phyloP scores from a whole-genome alignment of 2,329 filamentous ascomycete species.

The Beauveria sp. region DNA sequence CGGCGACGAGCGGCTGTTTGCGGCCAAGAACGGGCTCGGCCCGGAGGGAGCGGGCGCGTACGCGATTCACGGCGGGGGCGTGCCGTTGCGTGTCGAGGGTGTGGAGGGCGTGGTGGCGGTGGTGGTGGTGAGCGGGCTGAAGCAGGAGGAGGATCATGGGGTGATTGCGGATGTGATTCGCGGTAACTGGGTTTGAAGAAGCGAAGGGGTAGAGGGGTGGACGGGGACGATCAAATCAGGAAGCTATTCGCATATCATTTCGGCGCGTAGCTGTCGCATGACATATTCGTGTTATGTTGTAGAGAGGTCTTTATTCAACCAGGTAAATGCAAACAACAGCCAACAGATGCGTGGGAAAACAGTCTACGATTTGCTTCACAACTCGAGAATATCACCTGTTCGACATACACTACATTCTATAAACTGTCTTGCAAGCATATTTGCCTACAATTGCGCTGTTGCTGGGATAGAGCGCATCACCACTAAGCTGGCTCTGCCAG shows the following conservation, averaged over 20 bases:
- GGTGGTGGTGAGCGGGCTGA: slow-evolving; percentile 68
- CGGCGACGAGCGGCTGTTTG: slow-evolving; percentile 58
- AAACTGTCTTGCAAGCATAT: neutral
- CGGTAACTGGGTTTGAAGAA: slow-evolving; percentile 30
- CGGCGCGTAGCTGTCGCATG: neutral
- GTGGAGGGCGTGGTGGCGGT: slow-evolving; percentile 71
- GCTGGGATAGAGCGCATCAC: neutral
- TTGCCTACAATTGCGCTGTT: neutral
- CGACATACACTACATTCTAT: neutral
- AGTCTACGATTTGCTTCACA: neutral
- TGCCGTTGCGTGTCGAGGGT: slow-evolving; percentile 63
- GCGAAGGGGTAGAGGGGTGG: neutral
- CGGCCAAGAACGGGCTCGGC: slow-evolving; percentile 56
- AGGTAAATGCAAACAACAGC: too few species aligned
- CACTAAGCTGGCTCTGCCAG: neutral
- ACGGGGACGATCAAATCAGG: neutral
- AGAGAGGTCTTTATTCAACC: too few species aligned
- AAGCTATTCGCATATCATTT: neutral
- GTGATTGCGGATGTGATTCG: slow-evolving; percentile 64
- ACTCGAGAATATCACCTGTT: neutral
- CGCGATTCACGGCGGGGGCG: slow-evolving; percentile 71
- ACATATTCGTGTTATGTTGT: neutral
- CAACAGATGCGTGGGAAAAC: too few species aligned
- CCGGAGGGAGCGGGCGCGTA: slow-evolving; percentile 50
- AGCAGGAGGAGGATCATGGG: slow-evolving; percentile 70